Evolutionary conservation across 1,284 basidiomycete species (phyloP), one percentile per base, ranked within the genome.

Genomic region (Boletellus dicymbophilus): DNA sequence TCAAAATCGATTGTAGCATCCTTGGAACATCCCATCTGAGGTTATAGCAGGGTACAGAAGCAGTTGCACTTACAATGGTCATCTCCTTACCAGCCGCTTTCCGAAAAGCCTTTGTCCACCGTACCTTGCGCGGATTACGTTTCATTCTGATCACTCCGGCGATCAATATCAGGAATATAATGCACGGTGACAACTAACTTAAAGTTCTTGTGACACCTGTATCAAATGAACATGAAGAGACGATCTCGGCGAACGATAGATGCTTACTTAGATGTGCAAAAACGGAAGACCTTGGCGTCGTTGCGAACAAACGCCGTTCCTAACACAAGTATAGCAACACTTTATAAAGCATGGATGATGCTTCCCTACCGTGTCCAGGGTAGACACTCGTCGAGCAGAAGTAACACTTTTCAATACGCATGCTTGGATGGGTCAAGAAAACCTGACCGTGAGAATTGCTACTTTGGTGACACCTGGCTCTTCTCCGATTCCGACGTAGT

Each of bases 61-160:
- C 2, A 49, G 20, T 44, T 22, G 22, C 12, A 72, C 90, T 71
- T 65, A 95, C 94, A 65, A 99, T 91, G 13, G 93, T 96, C 97
- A 99, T 99, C 76, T 99, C 97, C 77, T 99, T 99, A 57, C 97
- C 97, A 52, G 95, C 93, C 22, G 97, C 94, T 71, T 96, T 98
- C 61, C 97, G 84, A 84, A 99, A 99, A 16, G 97, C 97, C 74
- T 99, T 99, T 48, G 97, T 99, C 97, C 97, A 99, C 63, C 93
- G 84, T 44, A 99, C 95, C 76, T 99, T 99, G 58, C 97, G 86
- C 42, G 97, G 97, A 75, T 99, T 99, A 44, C 97, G 90, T 79
- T 99, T 99, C 96, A 99, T 98, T 75, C 94, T 96, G 51, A 41
- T 46, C 26, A 49, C 37, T 34, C 37, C 49, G 42, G 54, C 26